Conservation (phyloP, 2,329 filamentous ascomycete genomes). For the Pyrenophora tritici-repentis region DNA sequence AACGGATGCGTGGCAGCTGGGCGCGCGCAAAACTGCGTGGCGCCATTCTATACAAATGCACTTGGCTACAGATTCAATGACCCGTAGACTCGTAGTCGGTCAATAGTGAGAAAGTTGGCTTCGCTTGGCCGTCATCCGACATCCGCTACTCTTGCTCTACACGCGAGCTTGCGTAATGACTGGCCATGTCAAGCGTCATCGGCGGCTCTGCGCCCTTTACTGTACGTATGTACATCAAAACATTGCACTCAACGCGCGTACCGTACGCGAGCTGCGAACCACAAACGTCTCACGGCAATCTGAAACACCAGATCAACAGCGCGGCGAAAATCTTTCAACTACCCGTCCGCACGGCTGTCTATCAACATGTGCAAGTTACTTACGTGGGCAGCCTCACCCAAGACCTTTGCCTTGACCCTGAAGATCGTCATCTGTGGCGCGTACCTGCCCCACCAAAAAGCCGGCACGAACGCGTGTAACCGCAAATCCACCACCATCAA, state of each 20-base stretch:
- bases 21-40: slow-evolving; percentile 2
- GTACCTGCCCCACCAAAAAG: background rate
- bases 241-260: slow-evolving; percentile 4
- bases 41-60: slow-evolving; percentile 1
- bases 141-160: background rate
- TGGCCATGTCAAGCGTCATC: slow-evolving; percentile 2
- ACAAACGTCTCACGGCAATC: slow-evolving; percentile 11
- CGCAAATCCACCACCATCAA: no score
- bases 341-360: slow-evolving; percentile 1
- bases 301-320: slow-evolving; percentile 9
- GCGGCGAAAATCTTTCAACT: slow-evolving; percentile 1
- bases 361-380: background rate
- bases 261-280: background rate
- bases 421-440: slow-evolving; percentile 13
- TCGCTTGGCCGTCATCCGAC: background rate
- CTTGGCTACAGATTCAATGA: slow-evolving; percentile 6
- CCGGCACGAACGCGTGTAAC: background rate
- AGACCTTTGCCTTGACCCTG: slow-evolving; percentile 8
- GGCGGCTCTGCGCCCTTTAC: no score
- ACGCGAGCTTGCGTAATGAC: slow-evolving; percentile 3
- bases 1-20: slow-evolving; percentile 7
- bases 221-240: no score
- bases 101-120: background rate
- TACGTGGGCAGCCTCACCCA: background rate
- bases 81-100: slow-evolving; percentile 2